Conservation (phyloP, 495 filamentous ascomycete genomes). For the Tuber calosporum region DNA sequence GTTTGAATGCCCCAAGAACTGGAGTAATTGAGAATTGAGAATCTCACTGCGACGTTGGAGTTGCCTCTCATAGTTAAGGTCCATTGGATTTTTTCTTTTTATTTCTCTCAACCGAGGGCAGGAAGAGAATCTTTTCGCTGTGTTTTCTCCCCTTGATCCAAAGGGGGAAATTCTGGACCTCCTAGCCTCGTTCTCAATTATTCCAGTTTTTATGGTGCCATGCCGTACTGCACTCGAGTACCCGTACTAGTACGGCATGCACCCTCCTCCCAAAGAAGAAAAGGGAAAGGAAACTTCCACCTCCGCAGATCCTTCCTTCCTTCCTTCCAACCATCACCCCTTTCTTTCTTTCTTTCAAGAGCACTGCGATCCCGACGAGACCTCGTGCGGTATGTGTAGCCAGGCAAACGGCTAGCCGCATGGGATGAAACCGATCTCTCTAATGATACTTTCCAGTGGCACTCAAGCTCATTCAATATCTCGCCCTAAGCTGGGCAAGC, state of each 20-base stretch:
- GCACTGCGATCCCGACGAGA: slow-evolving; percentile 18
- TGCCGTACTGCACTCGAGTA: background rate
- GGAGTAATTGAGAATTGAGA: too few relatives aligned
- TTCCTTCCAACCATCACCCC: slow-evolving; percentile 6
- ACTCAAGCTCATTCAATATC: background rate
- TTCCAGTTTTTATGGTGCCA: background rate
- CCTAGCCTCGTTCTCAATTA: background rate
- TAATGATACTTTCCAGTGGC: background rate
- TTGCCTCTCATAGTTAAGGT: too few relatives aligned
- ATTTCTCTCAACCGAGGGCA: too few relatives aligned
- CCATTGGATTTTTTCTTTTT: too few relatives aligned
- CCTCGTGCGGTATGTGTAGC: slow-evolving; percentile 37
- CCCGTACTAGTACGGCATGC: too few relatives aligned
- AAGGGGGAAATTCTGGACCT: too few relatives aligned
- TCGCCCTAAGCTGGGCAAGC: background rate
- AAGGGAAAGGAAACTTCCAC: slow-evolving; percentile 39
- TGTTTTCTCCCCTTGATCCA: too few relatives aligned
- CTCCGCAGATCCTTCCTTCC: slow-evolving; percentile 23
- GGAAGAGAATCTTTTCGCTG: too few relatives aligned
- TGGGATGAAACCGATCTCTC: slow-evolving; percentile 36
- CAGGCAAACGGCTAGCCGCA: slow-evolving; percentile 33
- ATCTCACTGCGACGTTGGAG: too few relatives aligned
- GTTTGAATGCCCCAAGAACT: too few relatives aligned
- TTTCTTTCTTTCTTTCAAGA: slow-evolving; percentile 15
- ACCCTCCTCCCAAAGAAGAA: slow-evolving; percentile 21